Evolutionary conservation across 768 basidiomycete species (phyloP), one percentile per base, ranked within the genome.

Genomic region (Leccinellum rugosiceps): DNA sequence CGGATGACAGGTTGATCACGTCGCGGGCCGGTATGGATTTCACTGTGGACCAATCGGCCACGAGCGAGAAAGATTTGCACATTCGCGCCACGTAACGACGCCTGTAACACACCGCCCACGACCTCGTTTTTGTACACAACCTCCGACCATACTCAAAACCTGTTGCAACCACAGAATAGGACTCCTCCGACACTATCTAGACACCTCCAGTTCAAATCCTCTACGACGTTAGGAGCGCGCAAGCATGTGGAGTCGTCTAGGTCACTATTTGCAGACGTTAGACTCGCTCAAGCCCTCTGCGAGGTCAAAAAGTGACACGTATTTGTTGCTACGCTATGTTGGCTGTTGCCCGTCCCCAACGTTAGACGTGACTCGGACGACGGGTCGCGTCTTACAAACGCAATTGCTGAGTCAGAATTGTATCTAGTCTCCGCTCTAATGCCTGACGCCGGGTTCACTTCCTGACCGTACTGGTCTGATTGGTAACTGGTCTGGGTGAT

Each of bases 371-470:
- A 28, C 65, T n/a, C n/a, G n/a, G 59, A 58, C 49, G 54, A 59
- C 52, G 45, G 51, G 49, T 26, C 62, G 30, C 52, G 38, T 49
- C 46, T 45, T 26, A 53, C 57, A 57, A 53, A 55, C n/a, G 5
- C 43, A 32, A 59, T 57, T 10, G 55, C 55, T 44, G 57, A 6
- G 19, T 26, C 26, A 21, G 50, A 38, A 23, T 35, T 21, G 1
- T 2, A 4, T 61, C 61, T 7, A 41, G 51, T 57, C 66, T 64
- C 67, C 67, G 66, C 55, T 58, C 56, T 23, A 62, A 68, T 52
- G 19, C 0, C 0, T 23, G 34, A 32, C 17, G 9, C 14, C 32
- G 26, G 38, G 43, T 9, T 17, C 31, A 11, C 48, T 10, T 32
- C 30, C 50, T 53, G 56, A 26, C 30, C 15, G 31, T 43, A 55